Evolutionary conservation across 192 early-diverging fungal species (phyloP), one percentile per base, ranked within the genome.

Genomic region (Phlyctochytrium bullatum): DNA sequence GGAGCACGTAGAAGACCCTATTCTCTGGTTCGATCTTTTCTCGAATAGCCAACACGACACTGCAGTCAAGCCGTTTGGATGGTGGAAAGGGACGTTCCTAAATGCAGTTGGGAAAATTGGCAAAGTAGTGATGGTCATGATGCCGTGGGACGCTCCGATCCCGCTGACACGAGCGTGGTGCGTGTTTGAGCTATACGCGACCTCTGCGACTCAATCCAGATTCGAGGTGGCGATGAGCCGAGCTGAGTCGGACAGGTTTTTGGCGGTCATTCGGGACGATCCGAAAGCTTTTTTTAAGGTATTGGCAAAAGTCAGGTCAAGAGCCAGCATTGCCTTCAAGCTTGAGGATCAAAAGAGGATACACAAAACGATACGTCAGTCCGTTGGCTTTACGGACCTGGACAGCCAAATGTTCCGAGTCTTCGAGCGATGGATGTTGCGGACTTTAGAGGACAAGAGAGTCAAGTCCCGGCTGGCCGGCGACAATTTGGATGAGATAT

Each of bases 21-120:
- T 74, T 31, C 14, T 74, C 0, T 74, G 72, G 72, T 67, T 74
- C 29, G 72, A 74, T 31, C 10, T 74, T 14, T 74, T 74, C 50
- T 69, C 72, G 23, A 72, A 68, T 30, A 31, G 72, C 2, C 72
- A 74, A 36, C 72, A 74, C 47, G 63, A 54, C 14, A 75, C 50
- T 3, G 35, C 61, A 1, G 30, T 12, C 20, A 62, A 65, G 3
- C 61, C 70, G 20, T 73, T 73, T 36, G 40, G 62, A 30, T 74
- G 72, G 72, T 66, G 59, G 72, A 28, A 29, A 31, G 50, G 34
- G n/a, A 75, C 61, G 34, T 74, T 74, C 61, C 52, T 64, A 36
- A 66, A 75, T 20, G 72, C 72, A 27, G 59, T 74, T 10, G n/a
- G n/a, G 32, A 50, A n/a, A 2, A 63, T 74, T n/a, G 72, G 62